Evolutionary conservation across 164 flowering plant genomes (phyloP).

Genomic region (Dillenia turbinata): DNA sequence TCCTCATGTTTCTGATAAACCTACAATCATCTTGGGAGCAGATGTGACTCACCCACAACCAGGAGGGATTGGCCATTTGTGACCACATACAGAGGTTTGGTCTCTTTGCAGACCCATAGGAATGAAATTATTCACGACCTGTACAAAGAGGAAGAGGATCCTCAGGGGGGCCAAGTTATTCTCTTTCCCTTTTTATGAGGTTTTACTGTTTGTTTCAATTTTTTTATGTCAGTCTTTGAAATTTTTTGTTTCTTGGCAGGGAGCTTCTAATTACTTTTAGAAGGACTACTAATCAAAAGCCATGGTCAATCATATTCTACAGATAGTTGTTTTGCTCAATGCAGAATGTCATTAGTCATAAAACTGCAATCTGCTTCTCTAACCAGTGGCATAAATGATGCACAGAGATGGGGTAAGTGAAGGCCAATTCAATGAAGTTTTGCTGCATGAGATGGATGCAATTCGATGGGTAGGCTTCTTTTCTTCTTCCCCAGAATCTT

Average conservation of each 20-base stretch:
- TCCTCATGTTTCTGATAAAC: slow-evolving; percentile 27
- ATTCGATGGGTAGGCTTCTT: slow-evolving; percentile 38
- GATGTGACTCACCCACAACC: slow-evolving; percentile 48
- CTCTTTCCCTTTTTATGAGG: background rate
- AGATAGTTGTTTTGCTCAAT: slow-evolving; percentile 27
- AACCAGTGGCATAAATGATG: background rate
- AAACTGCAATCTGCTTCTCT: background rate
- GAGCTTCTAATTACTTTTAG: slow-evolving; percentile 54
- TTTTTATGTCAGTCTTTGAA: background rate
- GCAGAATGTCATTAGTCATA: background rate
- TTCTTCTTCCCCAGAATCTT: too few relatives aligned
- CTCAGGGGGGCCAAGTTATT: slow-evolving; percentile 29
- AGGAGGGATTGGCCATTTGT: slow-evolving; percentile 67
- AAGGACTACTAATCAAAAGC: slow-evolving; percentile 43
- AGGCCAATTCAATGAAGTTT: slow-evolving; percentile 69
- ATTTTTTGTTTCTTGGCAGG: slow-evolving; percentile 28
- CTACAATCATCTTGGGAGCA: slow-evolving; percentile 8
- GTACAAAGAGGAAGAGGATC: slow-evolving; percentile 33
- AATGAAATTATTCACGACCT: slow-evolving; percentile 75
- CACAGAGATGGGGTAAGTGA: slow-evolving; percentile 93
- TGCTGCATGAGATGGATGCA: slow-evolving; percentile 53
- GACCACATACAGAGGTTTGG: slow-evolving; percentile 47
- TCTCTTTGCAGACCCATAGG: slow-evolving; percentile 50
- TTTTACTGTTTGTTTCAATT: background rate
- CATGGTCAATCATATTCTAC: slow-evolving; percentile 73